These are phyloP conservation scores for Monosporascus cannonballus DNA, from an alignment of 2,329 filamentous ascomycete genomes.

Conservation along the genomic window DNA sequence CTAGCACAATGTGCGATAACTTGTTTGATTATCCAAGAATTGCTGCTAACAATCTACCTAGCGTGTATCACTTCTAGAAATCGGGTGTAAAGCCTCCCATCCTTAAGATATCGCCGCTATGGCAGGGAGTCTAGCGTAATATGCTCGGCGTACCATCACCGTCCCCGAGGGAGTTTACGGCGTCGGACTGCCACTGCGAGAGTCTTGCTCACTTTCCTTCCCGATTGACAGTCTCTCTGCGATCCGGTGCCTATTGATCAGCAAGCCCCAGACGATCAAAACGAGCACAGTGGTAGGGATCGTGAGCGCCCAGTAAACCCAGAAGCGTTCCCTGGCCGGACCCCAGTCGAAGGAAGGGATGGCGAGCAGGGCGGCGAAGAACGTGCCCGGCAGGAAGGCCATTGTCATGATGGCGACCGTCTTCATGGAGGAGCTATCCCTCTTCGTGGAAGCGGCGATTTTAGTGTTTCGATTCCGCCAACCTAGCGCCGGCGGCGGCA, in stretches of 20 bases:
- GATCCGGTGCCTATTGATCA: neutral
- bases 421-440: conserved; percentile 17
- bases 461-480: neutral
- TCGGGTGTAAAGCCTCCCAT: too few relatives aligned
- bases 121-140: too few relatives aligned
- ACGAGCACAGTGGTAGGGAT: neutral
- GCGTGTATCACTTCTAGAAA: too few relatives aligned
- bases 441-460: neutral
- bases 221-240: neutral
- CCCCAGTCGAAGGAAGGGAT: conserved; percentile 3
- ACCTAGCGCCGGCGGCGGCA: neutral
- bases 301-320: neutral
- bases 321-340: neutral
- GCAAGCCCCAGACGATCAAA: neutral
- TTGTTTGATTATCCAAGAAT: too few relatives aligned
- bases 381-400: conserved; percentile 28
- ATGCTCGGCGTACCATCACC: conserved; percentile 23
- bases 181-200: neutral
- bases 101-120: too few relatives aligned
- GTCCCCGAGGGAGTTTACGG: conserved; percentile 26
- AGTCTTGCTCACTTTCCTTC: neutral
- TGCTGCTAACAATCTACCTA: too few relatives aligned
- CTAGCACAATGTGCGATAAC: too few relatives aligned
- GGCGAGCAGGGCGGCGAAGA: conserved; percentile 14
- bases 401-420: conserved; percentile 27